Base-by-base conservation (phyloP, 805 yeast species). In the Brettanomyces custersianus region DNA sequence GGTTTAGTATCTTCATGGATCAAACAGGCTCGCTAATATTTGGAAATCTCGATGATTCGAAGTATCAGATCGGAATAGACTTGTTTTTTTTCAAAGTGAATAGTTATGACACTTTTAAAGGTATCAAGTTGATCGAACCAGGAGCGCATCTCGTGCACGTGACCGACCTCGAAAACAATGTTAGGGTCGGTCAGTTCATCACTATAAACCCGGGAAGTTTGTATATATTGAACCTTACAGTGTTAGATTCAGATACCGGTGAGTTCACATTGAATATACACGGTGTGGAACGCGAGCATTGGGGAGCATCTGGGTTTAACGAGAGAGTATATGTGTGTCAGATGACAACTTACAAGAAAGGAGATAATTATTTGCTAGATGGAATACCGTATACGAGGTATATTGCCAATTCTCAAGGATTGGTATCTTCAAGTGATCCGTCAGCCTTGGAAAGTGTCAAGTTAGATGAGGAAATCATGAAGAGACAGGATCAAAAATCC, bases 111-210 rank as follows among this genome's bases (percentile, higher is more conserved):
- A 22, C 23, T 3, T 34, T 52, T 21, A 58, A 53, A 38, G 84
- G 84, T 1, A 62, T 78, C 42, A 74, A 74, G 42, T 51, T 55
- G 13, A 56, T 78, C 4, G 65, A 72, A 0, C 39, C 50, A 4
- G 84, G 84, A 0, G 32, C 65, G 0, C 85, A 78, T 51, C 52
- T 74, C 2, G 44, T 77, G 10, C 84, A 78, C 51, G 65, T 70
- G 54, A 68, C 73, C 0, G 52, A 53, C 28, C 54, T 48, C 34
- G 42, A 48, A 5, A 35, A 47, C 27, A 72, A 61, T 45, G 53
- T 59, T 44, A 60, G 65, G 38, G 44, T 50, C 37, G 80, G 78
- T 4, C 52, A 51, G 46, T 60, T 45, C 47, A 33, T 63, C 13
- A 41, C 46, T n/a, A 57, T 67, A 19, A 26, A 41, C 10, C 65